Base-by-base conservation (phyloP, 2,329 filamentous ascomycete species). In the Epichloe bromicola region DNA sequence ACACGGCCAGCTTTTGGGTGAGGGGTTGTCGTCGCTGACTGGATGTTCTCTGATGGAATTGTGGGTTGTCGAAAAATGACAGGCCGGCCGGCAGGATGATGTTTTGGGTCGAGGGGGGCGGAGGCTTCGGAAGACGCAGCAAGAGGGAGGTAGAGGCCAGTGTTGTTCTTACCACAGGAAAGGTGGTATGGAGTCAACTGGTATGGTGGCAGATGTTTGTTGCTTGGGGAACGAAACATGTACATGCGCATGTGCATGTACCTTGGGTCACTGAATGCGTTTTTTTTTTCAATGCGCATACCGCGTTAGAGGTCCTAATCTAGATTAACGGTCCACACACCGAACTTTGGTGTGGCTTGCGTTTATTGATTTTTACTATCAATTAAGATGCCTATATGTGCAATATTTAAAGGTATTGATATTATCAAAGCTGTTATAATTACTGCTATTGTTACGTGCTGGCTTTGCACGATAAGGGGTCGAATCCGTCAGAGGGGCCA, bases 181-280 rank as follows among this genome's bases (percentile, higher is more conserved):
- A 26, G 10, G 10, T 48, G 37, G 34, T 49, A 42, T 49, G 46
- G 46, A 48, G 46, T 48, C 36, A 17, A 30, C 26, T 30, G 34
- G 36, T 45, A 30, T n/a, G 5, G 23, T 26, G 26, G 42, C 26
- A 42, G 39, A 14, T 17, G 11, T 11, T 14, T 26, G 26, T 26
- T 8, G 33, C 38, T 23, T 38, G 44, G 11, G 12, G 19, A n/a
- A 47, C 14, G 5, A 19, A 23, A 5, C 38, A 40, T 23, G 20
- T n/a, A 43, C 41, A 23, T 44, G 38, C 44, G 48, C 48, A 49
- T 49, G 48, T 15, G 48, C 48, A 49, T 49, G 48, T 15, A 37
- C 30, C 40, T 37, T 38, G 20, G 20, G 20, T 23, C 23, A 1
- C 23, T 6, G 1, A 23, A 7, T 26, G 23, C 6, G 23, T 19